A percentile compares a stretch with the other conserved stretches of the same genome.
These are phyloP conservation scores for Syzygium aqueum DNA, from an alignment of 345 rosid species.

Conservation along the genomic window DNA sequence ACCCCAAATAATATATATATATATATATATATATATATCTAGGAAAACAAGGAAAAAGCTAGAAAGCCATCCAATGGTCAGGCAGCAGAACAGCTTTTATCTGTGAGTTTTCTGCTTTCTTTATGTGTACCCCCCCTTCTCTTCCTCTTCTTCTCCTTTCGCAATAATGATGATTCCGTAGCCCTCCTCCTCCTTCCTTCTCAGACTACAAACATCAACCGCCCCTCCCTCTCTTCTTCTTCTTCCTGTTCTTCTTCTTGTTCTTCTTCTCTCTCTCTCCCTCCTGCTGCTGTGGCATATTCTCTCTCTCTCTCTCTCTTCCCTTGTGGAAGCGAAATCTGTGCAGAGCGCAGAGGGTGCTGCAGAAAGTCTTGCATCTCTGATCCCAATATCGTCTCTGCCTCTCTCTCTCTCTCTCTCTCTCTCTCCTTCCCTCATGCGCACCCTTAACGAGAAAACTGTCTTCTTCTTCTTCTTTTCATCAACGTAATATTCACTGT, in stretches of 20 bases:
- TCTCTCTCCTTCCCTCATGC: neutral
- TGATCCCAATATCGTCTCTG: slow-evolving; percentile 6
- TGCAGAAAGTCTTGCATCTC: neutral
- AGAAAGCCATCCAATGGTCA: neutral
- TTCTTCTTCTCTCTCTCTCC: neutral
- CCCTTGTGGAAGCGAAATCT: neutral
- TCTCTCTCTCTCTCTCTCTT: neutral
- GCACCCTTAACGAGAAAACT: neutral
- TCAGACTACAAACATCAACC: neutral
- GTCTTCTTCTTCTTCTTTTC: neutral
- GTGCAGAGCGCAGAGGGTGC: neutral
- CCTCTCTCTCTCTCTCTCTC: neutral
- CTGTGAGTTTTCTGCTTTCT: neutral
- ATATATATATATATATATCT: too few species aligned
- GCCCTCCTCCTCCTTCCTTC: neutral
- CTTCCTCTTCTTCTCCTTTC: slow-evolving; percentile 4
- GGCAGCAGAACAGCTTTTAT: neutral
- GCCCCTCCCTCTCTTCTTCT: neutral
- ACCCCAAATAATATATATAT: neutral
- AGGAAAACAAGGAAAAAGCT: neutral
- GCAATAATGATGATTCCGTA: slow-evolving; percentile 27
- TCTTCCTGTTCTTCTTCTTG: too few species aligned
- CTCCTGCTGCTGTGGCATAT: neutral
- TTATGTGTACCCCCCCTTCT: slow-evolving; percentile 2
- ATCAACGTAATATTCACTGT: neutral